These are phyloP conservation scores for Paecilomyces fulvus DNA, from an alignment of 2,329 filamentous ascomycete species.

Conservation along the genomic window DNA sequence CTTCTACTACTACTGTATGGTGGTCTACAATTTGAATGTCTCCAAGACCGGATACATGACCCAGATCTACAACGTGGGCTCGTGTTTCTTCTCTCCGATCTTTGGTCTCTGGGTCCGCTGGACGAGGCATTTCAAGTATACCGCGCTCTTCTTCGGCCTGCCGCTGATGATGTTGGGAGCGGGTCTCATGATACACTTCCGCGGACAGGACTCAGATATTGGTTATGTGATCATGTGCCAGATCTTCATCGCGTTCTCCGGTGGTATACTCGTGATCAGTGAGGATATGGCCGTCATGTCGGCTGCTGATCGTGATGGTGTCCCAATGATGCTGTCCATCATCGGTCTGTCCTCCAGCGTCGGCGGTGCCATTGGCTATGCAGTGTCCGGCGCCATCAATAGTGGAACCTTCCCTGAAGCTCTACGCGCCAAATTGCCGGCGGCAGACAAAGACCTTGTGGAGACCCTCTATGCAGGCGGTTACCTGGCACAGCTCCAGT, in stretches of 20 bases:
- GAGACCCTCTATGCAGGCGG: conserved; percentile 18
- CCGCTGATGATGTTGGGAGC: conserved; percentile 45
- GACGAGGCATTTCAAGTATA: conserved; percentile 45
- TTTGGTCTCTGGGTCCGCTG: conserved; percentile 43
- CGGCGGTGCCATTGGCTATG: conserved; percentile 26
- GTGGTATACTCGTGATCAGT: conserved; percentile 46
- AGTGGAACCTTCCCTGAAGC: conserved; percentile 45
- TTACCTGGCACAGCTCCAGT: conserved; percentile 19
- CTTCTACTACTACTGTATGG: conserved; percentile 46
- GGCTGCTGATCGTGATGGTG: conserved; percentile 45
- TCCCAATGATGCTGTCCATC: conserved; percentile 39
- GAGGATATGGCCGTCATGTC: conserved; percentile 53
- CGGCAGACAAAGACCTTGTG: conserved; percentile 11
- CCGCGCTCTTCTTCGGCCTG: conserved; percentile 43
- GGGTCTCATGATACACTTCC: conserved; percentile 50
- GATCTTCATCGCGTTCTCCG: conserved; percentile 47
- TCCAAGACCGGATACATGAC: conserved; percentile 39
- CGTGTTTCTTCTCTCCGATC: conserved; percentile 42
- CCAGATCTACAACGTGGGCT: conserved; percentile 48
- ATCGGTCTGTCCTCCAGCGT: conserved; percentile 26
- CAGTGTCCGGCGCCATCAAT: conserved; percentile 43
- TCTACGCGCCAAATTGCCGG: conserved; percentile 40
- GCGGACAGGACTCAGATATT: conserved; percentile 39
- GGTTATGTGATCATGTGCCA: conserved; percentile 48
- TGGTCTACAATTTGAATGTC: conserved; percentile 40